These are phyloP conservation scores for Populus hybrid DNA, from an alignment of 441 rosid genomes.

Conservation along the genomic window DNA sequence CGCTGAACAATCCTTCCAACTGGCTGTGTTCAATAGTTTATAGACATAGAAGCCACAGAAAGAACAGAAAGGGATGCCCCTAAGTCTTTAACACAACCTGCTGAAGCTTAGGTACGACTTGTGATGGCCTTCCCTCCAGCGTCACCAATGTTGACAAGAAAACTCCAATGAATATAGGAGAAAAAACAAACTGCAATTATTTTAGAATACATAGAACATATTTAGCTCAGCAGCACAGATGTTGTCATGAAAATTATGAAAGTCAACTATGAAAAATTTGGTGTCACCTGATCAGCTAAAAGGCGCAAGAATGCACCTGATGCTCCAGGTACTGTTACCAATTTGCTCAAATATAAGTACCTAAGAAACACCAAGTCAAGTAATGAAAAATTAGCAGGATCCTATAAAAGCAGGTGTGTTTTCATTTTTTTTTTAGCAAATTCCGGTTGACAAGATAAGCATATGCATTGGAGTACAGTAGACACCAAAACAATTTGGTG, in stretches of 20 bases:
- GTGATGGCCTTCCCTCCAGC: slow-evolving; percentile 78
- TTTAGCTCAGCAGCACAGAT: background rate
- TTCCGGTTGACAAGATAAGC: background rate
- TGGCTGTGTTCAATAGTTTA: background rate
- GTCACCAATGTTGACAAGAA: slow-evolving; percentile 71
- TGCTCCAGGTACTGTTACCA: slow-evolving; percentile 63
- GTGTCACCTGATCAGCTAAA: slow-evolving; percentile 70
- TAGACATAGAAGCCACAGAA: background rate
- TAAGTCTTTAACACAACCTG: slow-evolving; percentile 47
- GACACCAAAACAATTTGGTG: background rate
- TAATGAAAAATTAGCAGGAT: background rate
- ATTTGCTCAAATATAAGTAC: slow-evolving; percentile 71
- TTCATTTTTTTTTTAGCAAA: background rate
- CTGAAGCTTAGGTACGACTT: slow-evolving; percentile 75
- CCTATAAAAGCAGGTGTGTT: background rate
- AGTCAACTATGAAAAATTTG: background rate
- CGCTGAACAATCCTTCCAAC: slow-evolving; percentile 3
- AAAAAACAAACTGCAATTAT: slow-evolving; percentile 61
- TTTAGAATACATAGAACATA: background rate
- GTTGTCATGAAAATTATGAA: background rate
- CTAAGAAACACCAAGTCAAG: slow-evolving; percentile 24
- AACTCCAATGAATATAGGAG: slow-evolving; percentile 76
- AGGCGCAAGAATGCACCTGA: slow-evolving; percentile 68
- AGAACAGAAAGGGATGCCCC: background rate
- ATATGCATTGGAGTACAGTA: background rate